phyloP scores from a whole-genome alignment of 2,329 filamentous ascomycete genomes.

The Harringtonia aguacate region DNA sequence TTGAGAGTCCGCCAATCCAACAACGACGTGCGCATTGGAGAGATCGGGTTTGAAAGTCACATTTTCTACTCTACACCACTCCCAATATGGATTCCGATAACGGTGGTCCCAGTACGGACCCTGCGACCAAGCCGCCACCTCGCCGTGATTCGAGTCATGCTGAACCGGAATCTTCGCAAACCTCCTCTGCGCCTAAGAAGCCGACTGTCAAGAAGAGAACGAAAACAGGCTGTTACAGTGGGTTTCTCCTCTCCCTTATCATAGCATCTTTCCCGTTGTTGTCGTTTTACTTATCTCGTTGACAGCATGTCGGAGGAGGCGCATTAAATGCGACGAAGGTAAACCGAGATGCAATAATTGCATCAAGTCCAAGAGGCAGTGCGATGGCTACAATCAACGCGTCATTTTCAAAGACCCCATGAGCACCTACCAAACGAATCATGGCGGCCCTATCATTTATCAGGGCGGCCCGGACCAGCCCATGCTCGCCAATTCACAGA shows the following conservation, averaged over 20 bases:
- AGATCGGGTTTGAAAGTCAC: too few species aligned
- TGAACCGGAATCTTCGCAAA: not conserved
- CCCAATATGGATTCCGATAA: too few species aligned
- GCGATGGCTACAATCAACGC: conserved; percentile 74
- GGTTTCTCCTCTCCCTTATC: conserved; percentile 21
- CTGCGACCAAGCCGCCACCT: too few species aligned
- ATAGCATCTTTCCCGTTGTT: not conserved
- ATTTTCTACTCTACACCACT: too few species aligned
- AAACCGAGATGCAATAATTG: conserved; percentile 75
- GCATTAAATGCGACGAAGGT: conserved; percentile 95
- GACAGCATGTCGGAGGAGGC: conserved; percentile 77
- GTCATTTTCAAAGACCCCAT: conserved; percentile 70
- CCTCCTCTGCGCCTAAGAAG: conserved; percentile 34
- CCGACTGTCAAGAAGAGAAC: conserved; percentile 56
- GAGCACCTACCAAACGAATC: conserved; percentile 43
- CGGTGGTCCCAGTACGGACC: too few species aligned
- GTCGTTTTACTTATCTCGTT: conserved; percentile 15
- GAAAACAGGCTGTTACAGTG: conserved; percentile 87
- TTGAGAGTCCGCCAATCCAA: too few species aligned
- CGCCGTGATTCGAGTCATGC: too few species aligned
- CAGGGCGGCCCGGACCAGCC: conserved; percentile 30
- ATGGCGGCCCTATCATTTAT: conserved; percentile 32
- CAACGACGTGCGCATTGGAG: too few species aligned
- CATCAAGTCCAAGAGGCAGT: conserved; percentile 73
- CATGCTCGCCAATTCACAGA: conserved; percentile 31